Conservation (phyloP, 106 monocot species). For the Dactylorhiza incarnata region DNA sequence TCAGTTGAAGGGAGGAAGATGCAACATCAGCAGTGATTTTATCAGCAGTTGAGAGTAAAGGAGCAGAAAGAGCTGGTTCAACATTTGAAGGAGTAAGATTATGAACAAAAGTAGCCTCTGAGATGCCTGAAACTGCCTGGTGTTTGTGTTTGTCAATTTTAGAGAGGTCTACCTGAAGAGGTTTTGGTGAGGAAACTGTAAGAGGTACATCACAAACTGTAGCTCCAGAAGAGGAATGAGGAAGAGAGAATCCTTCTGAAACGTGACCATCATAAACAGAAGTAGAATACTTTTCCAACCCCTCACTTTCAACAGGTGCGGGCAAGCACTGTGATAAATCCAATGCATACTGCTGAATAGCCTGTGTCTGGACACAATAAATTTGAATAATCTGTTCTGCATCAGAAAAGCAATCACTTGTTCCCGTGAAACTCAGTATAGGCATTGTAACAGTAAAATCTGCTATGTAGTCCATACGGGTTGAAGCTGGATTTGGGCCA, state of each 20-base stretch:
- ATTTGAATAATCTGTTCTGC: conserved; percentile 83
- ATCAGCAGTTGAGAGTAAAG: conserved; percentile 29
- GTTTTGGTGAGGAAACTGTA: conserved; percentile 23
- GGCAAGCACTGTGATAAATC: conserved; percentile 84
- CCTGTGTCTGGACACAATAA: conserved; percentile 97
- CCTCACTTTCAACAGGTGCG: conserved; percentile 29
- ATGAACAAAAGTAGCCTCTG: conserved; percentile 15
- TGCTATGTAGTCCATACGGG: conserved; percentile 82
- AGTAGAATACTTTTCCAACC: conserved; percentile 25
- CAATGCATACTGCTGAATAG: conserved; percentile 97
- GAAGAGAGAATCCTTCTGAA: conserved; percentile 21
- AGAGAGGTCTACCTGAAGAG: conserved; percentile 14
- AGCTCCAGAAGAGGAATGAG: conserved; percentile 18
- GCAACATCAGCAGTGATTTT: conserved; percentile 16
- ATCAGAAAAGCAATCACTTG: conserved; percentile 56
- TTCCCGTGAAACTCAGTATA: conserved; percentile 89
- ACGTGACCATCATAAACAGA: conserved; percentile 16
- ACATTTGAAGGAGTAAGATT: conserved; percentile 20
- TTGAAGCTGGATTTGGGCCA: conserved; percentile 63
- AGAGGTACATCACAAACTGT: conserved; percentile 18
- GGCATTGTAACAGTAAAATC: conserved; percentile 99
- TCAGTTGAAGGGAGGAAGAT: conserved; percentile 17
- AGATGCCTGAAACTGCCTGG: conserved; percentile 8
- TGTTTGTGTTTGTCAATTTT: conserved; percentile 19
- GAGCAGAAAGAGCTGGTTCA: conserved; percentile 28